A percentile compares a stretch with the other conserved stretches of the same genome.
Conservation (phyloP, 805 yeast species). For the Lipomyces lipofer region DNA sequence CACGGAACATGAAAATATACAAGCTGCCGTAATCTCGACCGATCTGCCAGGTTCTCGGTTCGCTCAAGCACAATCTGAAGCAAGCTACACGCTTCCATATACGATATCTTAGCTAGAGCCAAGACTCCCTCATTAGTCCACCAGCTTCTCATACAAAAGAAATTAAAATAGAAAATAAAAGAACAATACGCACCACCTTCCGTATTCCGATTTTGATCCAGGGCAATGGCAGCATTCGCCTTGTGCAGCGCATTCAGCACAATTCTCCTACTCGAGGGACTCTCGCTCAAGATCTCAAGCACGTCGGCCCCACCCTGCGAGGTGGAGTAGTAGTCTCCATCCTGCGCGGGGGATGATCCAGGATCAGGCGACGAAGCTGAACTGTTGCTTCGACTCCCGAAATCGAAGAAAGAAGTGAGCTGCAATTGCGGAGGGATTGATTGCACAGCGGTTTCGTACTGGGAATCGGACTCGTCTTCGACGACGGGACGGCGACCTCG, state of each 20-base stretch:
- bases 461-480: no score
- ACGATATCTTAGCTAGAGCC: conserved; percentile 9
- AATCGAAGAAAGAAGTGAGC: no score
- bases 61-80: conserved; percentile 5
- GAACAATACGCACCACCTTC: conserved; percentile 7
- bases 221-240: conserved; percentile 16
- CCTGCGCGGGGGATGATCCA: no score
- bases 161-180: background rate
- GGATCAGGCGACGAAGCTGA: no score
- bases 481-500: no score
- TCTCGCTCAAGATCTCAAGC: background rate
- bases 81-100: conserved; percentile 19
- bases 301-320: no score
- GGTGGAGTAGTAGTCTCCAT: no score
- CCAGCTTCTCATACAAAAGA: no score
- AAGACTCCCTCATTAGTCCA: background rate
- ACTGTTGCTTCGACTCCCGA: no score
- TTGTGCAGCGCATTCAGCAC: conserved; percentile 4
- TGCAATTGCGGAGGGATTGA: no score
- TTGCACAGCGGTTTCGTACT: no score
- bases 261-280: background rate
- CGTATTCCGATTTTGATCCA: conserved; percentile 4
- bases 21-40: conserved; percentile 5
- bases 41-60: background rate
- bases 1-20: background rate